These are phyloP conservation scores for Neopestalotiopsis sp. DNA, from an alignment of 2,329 filamentous ascomycete species.

Conservation along the genomic window DNA sequence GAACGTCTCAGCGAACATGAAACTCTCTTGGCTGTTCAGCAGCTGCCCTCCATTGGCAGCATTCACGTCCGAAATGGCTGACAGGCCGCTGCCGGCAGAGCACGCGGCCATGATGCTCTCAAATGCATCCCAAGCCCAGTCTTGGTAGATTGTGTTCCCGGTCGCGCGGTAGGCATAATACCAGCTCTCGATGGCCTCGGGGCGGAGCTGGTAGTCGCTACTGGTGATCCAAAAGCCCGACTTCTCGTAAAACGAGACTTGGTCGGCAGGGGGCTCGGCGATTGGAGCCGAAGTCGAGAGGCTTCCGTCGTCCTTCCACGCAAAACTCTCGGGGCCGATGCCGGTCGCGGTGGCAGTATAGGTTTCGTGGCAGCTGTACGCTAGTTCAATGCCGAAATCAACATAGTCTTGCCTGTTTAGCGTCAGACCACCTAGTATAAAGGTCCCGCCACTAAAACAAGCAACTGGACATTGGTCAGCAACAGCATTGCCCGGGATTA, in stretches of 20 bases:
- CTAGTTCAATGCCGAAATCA: constrained; percentile 74
- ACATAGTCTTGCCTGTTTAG: constrained; percentile 71
- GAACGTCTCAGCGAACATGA: constrained; percentile 85
- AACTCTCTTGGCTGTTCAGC: constrained; percentile 80
- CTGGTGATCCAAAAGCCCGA: constrained; percentile 73
- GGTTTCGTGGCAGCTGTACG: constrained; percentile 75
- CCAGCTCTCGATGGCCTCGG: constrained; percentile 82
- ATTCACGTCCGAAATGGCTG: constrained; percentile 71
- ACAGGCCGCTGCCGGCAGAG: constrained; percentile 66
- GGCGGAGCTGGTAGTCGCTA: constrained; percentile 70
- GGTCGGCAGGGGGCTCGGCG: too few species aligned
- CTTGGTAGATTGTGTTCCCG: constrained; percentile 75
- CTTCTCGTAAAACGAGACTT: neutral
- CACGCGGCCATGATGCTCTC: constrained; percentile 68
- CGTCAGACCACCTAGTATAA: constrained; percentile 79
- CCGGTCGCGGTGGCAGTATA: constrained; percentile 72
- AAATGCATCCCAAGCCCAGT: constrained; percentile 86
- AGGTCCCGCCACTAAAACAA: constrained; percentile 85
- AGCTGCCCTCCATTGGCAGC: constrained; percentile 62
- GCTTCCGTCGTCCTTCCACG: constrained; percentile 60
- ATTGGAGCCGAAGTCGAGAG: too few species aligned
- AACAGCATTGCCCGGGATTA: neutral
- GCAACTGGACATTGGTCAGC: constrained; percentile 56
- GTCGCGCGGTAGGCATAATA: constrained; percentile 90
- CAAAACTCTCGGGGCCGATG: constrained; percentile 78